These are phyloP conservation scores for Scheffersomyces illinoinensis DNA, from an alignment of 1,139 yeast genomes.

Conservation along the genomic window DNA sequence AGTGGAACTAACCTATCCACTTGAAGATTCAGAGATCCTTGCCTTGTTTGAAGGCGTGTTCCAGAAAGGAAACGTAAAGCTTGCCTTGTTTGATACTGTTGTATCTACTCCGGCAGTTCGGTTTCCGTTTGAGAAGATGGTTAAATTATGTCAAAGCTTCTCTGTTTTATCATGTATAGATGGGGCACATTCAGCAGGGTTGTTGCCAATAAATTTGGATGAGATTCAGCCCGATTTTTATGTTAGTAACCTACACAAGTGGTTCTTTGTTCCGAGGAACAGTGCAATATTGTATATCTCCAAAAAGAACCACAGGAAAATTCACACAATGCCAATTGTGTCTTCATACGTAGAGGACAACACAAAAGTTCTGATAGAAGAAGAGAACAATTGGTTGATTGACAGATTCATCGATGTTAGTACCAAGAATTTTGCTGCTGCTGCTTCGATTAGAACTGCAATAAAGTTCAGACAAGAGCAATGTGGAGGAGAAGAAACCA, in stretches of 20 bases:
- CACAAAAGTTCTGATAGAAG: conserved; percentile 17
- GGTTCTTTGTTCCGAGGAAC: conserved; percentile 63
- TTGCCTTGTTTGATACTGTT: conserved; percentile 62
- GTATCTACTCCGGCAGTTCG: conserved; percentile 64
- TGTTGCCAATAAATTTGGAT: conserved; percentile 47
- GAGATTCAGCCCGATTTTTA: conserved; percentile 60
- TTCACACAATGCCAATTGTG: conserved; percentile 64
- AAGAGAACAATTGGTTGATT: conserved; percentile 30
- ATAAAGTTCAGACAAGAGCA: conserved; percentile 49
- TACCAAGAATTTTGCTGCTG: conserved; percentile 31
- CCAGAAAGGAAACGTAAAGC: conserved; percentile 18
- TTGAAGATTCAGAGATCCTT: conserved; percentile 48
- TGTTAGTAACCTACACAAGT: conserved; percentile 67
- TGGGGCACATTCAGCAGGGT: conserved; percentile 73
- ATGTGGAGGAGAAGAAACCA: conserved; percentile 65
- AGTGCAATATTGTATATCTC: conserved; percentile 63
- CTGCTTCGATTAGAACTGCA: conserved; percentile 37
- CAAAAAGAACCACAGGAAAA: conserved; percentile 45
- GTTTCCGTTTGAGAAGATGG: conserved; percentile 56
- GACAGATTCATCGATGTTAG: conserved; percentile 42
- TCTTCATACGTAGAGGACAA: conserved; percentile 38
- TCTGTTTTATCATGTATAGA: conserved; percentile 60
- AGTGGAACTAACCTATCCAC: conserved; percentile 50
- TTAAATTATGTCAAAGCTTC: conserved; percentile 48
- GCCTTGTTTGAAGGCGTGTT: conserved; percentile 36